Evolutionary conservation across 768 basidiomycete species (phyloP).

Genomic region (Nevesoporus exiguus): DNA sequence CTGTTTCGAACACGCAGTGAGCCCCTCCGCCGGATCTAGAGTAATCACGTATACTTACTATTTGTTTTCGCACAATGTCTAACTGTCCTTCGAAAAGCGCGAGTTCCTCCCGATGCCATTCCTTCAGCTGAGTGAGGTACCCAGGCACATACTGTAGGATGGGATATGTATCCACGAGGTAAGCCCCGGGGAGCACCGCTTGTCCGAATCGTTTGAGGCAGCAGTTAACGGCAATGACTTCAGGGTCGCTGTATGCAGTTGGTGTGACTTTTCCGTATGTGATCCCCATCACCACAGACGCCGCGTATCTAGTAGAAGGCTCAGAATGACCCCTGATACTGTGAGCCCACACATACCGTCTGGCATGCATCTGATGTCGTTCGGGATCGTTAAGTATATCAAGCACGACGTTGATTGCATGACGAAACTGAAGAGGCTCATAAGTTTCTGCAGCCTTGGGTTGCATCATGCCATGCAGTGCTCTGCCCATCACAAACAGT

Average conservation of each 20-base stretch:
- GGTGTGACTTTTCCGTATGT: constrained; percentile 6
- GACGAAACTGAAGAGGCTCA: background rate
- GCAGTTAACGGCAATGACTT: constrained; percentile 1
- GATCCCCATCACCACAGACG: constrained; percentile 1
- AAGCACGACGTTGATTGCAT: constrained; percentile 1
- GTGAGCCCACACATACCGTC: background rate
- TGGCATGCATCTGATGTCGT: constrained; percentile 3
- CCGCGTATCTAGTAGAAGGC: background rate
- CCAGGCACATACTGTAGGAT: constrained; percentile 7
- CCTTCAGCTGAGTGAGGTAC: constrained; percentile 1
- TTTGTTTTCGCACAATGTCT: constrained; percentile 1
- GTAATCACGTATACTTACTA: background rate
- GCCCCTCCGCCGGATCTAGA: background rate
- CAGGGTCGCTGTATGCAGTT: constrained; percentile 5
- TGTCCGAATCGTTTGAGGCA: background rate
- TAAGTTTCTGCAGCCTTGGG: background rate
- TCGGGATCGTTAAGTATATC: constrained; percentile 4
- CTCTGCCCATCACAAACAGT: background rate
- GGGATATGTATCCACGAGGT: constrained; percentile 8
- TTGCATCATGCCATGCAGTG: background rate
- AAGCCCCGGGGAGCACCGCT: background rate
- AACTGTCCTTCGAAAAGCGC: constrained; percentile 5
- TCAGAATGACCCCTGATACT: background rate
- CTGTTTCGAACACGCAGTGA: background rate
- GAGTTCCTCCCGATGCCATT: constrained; percentile 9